Evolutionary conservation across 2,329 filamentous ascomycete species (phyloP).

Genomic region (Fusarium lyarnte): DNA sequence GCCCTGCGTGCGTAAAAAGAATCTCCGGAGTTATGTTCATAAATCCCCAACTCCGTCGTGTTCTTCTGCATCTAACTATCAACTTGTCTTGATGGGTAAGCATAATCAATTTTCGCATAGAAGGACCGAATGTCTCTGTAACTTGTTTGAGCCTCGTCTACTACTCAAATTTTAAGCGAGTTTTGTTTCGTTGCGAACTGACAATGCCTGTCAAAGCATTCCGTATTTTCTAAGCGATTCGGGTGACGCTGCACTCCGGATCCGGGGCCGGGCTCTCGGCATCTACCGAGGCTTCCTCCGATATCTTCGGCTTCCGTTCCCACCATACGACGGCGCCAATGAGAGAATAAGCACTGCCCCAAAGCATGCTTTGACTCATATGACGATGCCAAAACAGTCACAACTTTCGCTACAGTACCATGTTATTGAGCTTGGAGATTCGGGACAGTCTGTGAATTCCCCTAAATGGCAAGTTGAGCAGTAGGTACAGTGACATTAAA

Average conservation of each 20-base stretch:
- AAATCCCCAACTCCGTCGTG: not conserved
- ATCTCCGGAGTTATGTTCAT: not conserved
- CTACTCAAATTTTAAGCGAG: not conserved
- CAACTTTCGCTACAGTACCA: not conserved
- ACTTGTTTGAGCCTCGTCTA: not conserved
- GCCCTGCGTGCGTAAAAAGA: not conserved
- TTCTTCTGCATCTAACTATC: not conserved
- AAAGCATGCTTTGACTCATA: not conserved
- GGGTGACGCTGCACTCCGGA: conserved; percentile 10
- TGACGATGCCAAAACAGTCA: not conserved
- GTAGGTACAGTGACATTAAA: not conserved
- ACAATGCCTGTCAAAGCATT: not conserved
- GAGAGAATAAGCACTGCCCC: conserved; percentile 27
- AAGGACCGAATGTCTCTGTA: not conserved
- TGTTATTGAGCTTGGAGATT: not conserved
- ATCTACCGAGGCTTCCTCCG: conserved; percentile 19
- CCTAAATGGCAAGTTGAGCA: not conserved
- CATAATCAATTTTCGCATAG: not conserved
- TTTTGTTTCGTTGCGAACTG: not conserved
- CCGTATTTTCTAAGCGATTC: not conserved
- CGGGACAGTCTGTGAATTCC: not conserved
- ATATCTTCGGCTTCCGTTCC: conserved; percentile 10
- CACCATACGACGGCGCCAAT: conserved; percentile 2
- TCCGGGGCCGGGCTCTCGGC: conserved; percentile 27
- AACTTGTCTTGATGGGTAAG: not conserved